Percentiles rank a stretch among this genome's conserved stretches.
Conservation (phyloP, 805 yeast genomes). For the Kodamaea laetipori region DNA sequence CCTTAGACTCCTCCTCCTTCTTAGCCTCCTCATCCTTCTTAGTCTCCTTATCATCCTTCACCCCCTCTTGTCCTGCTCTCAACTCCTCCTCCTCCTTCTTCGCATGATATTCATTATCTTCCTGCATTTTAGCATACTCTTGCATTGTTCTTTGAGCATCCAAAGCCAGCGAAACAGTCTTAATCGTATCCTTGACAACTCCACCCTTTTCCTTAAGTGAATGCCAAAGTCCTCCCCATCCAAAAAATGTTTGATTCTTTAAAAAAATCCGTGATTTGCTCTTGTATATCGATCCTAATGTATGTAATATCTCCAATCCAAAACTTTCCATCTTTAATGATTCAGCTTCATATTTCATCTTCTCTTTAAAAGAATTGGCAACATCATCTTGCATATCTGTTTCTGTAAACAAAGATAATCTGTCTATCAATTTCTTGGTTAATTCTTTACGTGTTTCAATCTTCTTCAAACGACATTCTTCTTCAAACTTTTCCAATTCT, state of each 20-base stretch:
- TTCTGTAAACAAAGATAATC: constrained; percentile 46
- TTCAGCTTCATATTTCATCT: constrained; percentile 81
- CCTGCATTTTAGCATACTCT: constrained; percentile 68
- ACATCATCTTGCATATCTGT: constrained; percentile 48
- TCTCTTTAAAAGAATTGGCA: constrained; percentile 54
- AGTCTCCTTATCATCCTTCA: constrained; percentile 16
- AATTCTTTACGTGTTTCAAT: constrained; percentile 65
- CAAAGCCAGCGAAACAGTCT: constrained; percentile 69
- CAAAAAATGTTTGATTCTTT: constrained; percentile 62
- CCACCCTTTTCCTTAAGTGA: constrained; percentile 74
- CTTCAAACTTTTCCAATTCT: constrained; percentile 68
- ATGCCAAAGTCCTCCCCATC: constrained; percentile 69
- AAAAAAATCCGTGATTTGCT: constrained; percentile 66
- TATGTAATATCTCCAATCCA: constrained; percentile 78
- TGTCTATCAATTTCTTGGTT: constrained; percentile 53
- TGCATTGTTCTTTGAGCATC: constrained; percentile 81
- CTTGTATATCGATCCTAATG: constrained; percentile 68
- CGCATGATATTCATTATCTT: constrained; percentile 49
- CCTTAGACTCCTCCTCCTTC: constrained; percentile 16
- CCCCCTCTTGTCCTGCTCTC: constrained; percentile 14
- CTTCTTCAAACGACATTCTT: constrained; percentile 69
- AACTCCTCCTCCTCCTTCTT: constrained; percentile 33
- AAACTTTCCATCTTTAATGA: constrained; percentile 78
- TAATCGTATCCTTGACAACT: constrained; percentile 69
- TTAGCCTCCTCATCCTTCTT: constrained; percentile 13